These are phyloP conservation scores for Neonothopanus nambi DNA, from an alignment of 1,284 basidiomycete species.

Conservation along the genomic window DNA sequence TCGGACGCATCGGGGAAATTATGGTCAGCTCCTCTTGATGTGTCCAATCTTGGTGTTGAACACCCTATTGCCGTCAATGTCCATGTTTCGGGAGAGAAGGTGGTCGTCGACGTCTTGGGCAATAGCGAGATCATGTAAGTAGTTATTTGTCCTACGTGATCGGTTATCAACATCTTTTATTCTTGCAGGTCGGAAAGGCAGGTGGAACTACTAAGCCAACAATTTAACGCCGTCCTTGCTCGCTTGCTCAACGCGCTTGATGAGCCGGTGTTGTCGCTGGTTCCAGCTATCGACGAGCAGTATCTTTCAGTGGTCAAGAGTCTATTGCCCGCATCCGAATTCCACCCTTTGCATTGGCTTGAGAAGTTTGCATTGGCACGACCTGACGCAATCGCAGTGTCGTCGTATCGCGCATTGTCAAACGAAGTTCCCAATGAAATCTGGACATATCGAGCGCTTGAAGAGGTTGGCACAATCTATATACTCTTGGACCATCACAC, in stretches of 20 bases:
- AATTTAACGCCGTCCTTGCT: slow-evolving; percentile 3
- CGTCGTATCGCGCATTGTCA: background rate
- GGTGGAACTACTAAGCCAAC: slow-evolving; percentile 7
- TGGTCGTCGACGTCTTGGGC: slow-evolving; percentile 9
- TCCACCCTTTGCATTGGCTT: slow-evolving; percentile 12
- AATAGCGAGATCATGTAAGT: slow-evolving; percentile 7
- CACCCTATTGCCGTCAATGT: slow-evolving; percentile 15
- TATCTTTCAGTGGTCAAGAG: slow-evolving; percentile 3
- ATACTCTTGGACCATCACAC: background rate
- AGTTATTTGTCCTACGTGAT: background rate
- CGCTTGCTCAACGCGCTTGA: slow-evolving; percentile 1
- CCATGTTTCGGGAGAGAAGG: background rate
- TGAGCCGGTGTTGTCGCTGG: background rate
- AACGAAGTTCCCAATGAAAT: background rate
- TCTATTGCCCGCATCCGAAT: background rate
- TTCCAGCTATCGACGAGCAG: background rate
- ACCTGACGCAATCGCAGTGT: slow-evolving; percentile 11
- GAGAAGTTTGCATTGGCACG: slow-evolving; percentile 10
- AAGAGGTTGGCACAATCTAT: slow-evolving; percentile 4
- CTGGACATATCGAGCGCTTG: slow-evolving; percentile 16
- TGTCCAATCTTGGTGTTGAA: slow-evolving; percentile 8
- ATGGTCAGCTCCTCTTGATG: slow-evolving; percentile 7
- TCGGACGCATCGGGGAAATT: slow-evolving; percentile 14
- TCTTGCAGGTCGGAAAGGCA: slow-evolving; percentile 6
- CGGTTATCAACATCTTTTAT: background rate